A percentile compares a stretch with the other conserved stretches of the same genome.
Conservation (phyloP, 768 basidiomycete species). For the Hygrophoropsis aurantiaca region DNA sequence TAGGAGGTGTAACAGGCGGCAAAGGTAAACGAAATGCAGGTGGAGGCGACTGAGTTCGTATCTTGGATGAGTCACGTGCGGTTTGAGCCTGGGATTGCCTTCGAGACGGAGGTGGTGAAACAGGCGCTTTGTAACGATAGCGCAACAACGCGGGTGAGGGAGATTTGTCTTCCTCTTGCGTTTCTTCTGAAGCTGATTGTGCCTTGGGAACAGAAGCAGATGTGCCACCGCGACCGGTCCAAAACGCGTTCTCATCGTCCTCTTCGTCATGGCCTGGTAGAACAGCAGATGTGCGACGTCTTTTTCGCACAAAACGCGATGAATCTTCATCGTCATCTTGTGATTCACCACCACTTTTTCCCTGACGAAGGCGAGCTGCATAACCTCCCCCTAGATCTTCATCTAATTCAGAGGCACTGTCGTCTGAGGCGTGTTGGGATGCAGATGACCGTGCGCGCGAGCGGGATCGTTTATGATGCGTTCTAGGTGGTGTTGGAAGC, state of each 20-base stretch:
- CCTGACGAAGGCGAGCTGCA: slow-evolving; percentile 12
- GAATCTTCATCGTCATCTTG: slow-evolving; percentile 20
- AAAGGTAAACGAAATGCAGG: slow-evolving; percentile 6
- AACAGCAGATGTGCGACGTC: slow-evolving; percentile 33
- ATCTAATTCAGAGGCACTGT: slow-evolving; percentile 36
- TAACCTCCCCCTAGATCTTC: slow-evolving; percentile 13
- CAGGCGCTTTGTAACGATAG: slow-evolving; percentile 40
- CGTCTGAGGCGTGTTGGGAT: slow-evolving; percentile 44
- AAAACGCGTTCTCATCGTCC: slow-evolving; percentile 44
- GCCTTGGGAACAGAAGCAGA: slow-evolving; percentile 25
- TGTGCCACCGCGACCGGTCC: slow-evolving; percentile 20
- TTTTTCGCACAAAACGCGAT: slow-evolving; percentile 33
- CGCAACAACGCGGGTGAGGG: slow-evolving; percentile 38
- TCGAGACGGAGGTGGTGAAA: slow-evolving; percentile 69
- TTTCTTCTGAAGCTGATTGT: not conserved
- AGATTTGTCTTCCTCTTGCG: slow-evolving; percentile 15
- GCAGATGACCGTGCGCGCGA: slow-evolving; percentile 43
- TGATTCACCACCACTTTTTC: slow-evolving; percentile 12
- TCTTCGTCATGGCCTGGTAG: slow-evolving; percentile 46
- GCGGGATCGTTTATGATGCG: slow-evolving; percentile 48
- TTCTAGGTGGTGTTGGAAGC: slow-evolving; percentile 66
- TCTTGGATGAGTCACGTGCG: slow-evolving; percentile 24
- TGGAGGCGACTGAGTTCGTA: slow-evolving; percentile 12
- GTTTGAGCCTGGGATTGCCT: slow-evolving; percentile 37
- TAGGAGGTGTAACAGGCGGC: slow-evolving; percentile 24